Percentiles rank a stretch among this genome's conserved stretches.
These are phyloP conservation scores for Hymenoscyphus fructigenus DNA, from an alignment of 2,329 filamentous ascomycete species.

Conservation along the genomic window DNA sequence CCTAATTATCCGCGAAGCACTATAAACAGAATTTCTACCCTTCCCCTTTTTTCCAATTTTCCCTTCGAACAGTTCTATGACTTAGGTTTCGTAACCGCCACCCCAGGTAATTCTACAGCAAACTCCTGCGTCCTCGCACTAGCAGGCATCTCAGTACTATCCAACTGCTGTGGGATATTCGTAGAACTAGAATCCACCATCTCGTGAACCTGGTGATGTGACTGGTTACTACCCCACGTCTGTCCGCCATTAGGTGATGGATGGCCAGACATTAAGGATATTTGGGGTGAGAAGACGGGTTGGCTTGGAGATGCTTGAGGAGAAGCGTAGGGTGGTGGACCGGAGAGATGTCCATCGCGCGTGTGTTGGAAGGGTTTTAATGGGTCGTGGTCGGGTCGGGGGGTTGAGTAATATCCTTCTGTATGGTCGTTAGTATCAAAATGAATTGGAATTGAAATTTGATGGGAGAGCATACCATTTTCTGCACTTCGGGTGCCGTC, in stretches of 20 bases:
- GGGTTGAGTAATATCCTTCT: slow-evolving; percentile 2
- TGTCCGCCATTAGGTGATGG: neutral
- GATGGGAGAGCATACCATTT: neutral
- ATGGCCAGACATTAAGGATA: neutral
- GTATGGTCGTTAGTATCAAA: neutral
- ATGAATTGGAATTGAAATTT: neutral
- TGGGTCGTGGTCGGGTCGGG: slow-evolving; percentile 2
- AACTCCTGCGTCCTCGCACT: neutral
- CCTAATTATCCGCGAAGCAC: neutral
- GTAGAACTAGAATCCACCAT: neutral
- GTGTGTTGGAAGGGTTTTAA: neutral
- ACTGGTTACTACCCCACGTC: neutral
- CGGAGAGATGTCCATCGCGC: neutral
- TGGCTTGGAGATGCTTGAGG: neutral
- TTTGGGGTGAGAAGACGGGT: neutral
- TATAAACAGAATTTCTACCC: neutral
- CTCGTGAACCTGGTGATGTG: neutral
- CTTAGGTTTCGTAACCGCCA: neutral
- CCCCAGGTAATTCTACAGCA: slow-evolving; percentile 4
- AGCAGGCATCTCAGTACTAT: slow-evolving; percentile 5
- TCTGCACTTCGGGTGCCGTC: neutral
- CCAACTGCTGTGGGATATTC: slow-evolving; percentile 3
- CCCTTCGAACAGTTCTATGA: too few species aligned
- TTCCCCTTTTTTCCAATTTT: neutral
- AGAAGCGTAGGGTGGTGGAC: slow-evolving; percentile 2